phyloP scores from a whole-genome alignment of 139 green algal genomes.

The Chlamydomonas asymmetrica region DNA sequence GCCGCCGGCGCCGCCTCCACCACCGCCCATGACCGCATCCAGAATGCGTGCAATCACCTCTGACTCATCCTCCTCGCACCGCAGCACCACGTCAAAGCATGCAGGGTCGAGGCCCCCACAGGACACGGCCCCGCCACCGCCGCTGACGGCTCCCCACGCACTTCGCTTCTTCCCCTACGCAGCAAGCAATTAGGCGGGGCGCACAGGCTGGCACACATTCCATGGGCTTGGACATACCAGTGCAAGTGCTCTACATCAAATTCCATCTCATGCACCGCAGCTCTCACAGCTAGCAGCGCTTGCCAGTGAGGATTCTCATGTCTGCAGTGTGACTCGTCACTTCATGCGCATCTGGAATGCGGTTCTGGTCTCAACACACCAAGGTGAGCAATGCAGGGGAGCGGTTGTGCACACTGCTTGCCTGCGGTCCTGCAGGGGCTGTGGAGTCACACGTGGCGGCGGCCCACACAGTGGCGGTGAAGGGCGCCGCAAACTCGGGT shows the following conservation, averaged over 20 bases:
- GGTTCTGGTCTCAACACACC: no score
- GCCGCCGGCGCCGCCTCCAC: background rate
- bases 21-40: slow-evolving; percentile 1
- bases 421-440: background rate
- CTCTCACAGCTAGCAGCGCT: no score
- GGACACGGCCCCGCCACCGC: background rate
- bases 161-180: background rate
- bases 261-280: no score
- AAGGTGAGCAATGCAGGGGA: no score
- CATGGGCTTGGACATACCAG: no score
- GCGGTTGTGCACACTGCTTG: no score
- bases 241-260: no score
- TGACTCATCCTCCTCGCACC: background rate
- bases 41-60: background rate
- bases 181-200: no score
- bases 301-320: no score
- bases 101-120: slow-evolving; percentile 10
- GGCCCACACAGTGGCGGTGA: slow-evolving; percentile 24
- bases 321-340: no score
- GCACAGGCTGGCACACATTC: no score
- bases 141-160: background rate
- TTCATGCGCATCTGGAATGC: no score
- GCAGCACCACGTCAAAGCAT: slow-evolving; percentile 7
- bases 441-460: background rate
- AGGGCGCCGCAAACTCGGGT: slow-evolving; percentile 10